A percentile compares a stretch with the other conserved stretches of the same genome.
Evolutionary conservation across 2,329 filamentous ascomycete genomes (phyloP).

Genomic region (Aureobasidium sp.): DNA sequence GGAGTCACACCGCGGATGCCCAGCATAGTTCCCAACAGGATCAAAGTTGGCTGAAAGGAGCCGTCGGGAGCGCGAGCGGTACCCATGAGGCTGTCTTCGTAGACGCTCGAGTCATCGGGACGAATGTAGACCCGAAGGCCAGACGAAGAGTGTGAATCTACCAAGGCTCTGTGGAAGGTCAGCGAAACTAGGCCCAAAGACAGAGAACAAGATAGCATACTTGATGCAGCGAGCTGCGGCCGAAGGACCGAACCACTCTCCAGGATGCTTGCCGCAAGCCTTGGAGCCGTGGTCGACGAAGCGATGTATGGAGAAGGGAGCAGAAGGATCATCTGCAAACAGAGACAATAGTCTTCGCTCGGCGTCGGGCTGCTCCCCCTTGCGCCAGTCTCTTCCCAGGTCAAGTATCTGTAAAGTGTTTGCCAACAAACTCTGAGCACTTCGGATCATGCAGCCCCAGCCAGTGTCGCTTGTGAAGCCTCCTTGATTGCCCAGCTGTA

Average conservation of each 20-base stretch:
- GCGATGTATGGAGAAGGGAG: constrained; percentile 89
- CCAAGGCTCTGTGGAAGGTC: constrained; percentile 58
- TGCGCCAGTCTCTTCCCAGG: constrained; percentile 81
- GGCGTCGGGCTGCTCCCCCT: constrained; percentile 44
- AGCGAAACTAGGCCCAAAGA: constrained; percentile 19
- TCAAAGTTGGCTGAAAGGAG: constrained; percentile 72
- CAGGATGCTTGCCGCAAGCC: constrained; percentile 87
- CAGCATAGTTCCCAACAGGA: constrained; percentile 80
- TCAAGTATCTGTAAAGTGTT: constrained; percentile 69
- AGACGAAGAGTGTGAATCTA: constrained; percentile 55
- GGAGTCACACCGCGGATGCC: constrained; percentile 92
- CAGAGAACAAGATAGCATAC: constrained; percentile 45
- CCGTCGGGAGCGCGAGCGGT: constrained; percentile 62
- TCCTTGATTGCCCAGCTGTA: constrained; percentile 68
- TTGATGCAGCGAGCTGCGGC: constrained; percentile 91
- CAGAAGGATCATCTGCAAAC: constrained; percentile 79
- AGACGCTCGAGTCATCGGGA: constrained; percentile 84
- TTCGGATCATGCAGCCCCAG: constrained; percentile 98
- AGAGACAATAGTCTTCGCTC: constrained; percentile 68
- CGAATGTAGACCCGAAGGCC: constrained; percentile 79
- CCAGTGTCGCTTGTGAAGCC: constrained; percentile 91
- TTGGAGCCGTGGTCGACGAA: constrained; percentile 84
- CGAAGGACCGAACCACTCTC: constrained; percentile 98
- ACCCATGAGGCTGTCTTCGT: constrained; percentile 78
- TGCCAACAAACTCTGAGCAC: constrained; percentile 85